Evolutionary conservation across 176 grass and related monocot genomes (phyloP).

Genomic region (Raddia distichophylla): DNA sequence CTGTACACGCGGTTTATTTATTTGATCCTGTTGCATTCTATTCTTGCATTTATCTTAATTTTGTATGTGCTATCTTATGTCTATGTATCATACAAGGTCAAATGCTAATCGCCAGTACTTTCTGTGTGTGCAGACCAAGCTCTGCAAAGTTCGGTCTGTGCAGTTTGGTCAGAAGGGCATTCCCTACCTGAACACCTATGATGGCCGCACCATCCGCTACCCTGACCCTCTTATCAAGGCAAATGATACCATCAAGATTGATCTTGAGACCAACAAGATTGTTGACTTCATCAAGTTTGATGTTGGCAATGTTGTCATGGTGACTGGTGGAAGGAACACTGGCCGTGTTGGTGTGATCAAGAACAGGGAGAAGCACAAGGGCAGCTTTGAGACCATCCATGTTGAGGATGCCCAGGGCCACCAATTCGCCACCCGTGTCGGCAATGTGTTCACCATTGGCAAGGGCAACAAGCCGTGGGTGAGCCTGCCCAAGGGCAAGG

Average conservation of each 20-base stretch:
- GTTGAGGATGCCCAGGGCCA: slow-evolving; percentile 64
- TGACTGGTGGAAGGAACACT: slow-evolving; percentile 68
- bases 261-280: slow-evolving; percentile 64
- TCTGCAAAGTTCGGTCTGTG: slow-evolving; percentile 69
- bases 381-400: slow-evolving; percentile 70
- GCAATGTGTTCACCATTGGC: slow-evolving; percentile 70
- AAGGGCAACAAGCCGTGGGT: slow-evolving; percentile 69
- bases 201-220: slow-evolving; percentile 68
- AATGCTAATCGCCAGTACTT: background rate
- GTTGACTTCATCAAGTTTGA: slow-evolving; percentile 77
- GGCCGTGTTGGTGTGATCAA: slow-evolving; percentile 69
- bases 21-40: background rate
- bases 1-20: background rate
- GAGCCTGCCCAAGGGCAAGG: slow-evolving; percentile 68
- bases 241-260: slow-evolving; percentile 73
- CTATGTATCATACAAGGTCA: background rate
- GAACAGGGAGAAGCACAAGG: slow-evolving; percentile 76
- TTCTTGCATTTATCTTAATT: background rate
- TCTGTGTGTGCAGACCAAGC: slow-evolving; percentile 48
- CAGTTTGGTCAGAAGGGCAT: slow-evolving; percentile 68
- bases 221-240: slow-evolving; percentile 71
- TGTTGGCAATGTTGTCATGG: slow-evolving; percentile 61
- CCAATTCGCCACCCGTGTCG: slow-evolving; percentile 54
- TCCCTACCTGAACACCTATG: slow-evolving; percentile 69
- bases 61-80: background rate